Conservation (phyloP, 352 stramenopile genomes). For the Phytophthora hibernalis region DNA sequence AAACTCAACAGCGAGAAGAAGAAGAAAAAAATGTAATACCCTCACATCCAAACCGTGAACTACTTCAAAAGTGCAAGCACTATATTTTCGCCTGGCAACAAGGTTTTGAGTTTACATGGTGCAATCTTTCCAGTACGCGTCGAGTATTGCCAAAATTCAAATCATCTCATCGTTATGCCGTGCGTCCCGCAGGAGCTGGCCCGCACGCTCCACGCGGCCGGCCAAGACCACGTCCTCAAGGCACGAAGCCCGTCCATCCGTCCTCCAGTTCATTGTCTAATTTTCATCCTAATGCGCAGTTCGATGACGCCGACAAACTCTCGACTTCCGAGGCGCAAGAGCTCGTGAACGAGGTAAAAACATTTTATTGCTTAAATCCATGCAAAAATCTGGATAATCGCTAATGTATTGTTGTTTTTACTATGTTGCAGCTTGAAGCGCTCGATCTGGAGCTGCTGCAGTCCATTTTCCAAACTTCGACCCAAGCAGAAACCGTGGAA, state of each 20-base stretch:
- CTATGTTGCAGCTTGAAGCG: constrained; percentile 53
- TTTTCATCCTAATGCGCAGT: constrained; percentile 40
- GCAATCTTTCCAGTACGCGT: neutral
- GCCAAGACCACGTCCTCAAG: constrained; percentile 81
- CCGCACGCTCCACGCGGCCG: constrained; percentile 42
- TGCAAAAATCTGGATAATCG: neutral
- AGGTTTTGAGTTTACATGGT: neutral
- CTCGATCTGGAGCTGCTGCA: constrained; percentile 73
- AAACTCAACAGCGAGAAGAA: too few species aligned
- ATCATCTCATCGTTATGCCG: constrained; percentile 19
- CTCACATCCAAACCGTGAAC: too few species aligned
- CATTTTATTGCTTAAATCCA: neutral
- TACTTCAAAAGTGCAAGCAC: too few species aligned
- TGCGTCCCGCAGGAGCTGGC: constrained; percentile 39
- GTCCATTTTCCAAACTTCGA: constrained; percentile 72
- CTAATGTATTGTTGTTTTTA: constrained; percentile 3
- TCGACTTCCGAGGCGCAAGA: constrained; percentile 44
- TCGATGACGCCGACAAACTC: constrained; percentile 69
- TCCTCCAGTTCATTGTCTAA: neutral
- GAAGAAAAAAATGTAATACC: too few species aligned
- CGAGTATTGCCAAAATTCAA: neutral
- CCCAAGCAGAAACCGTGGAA: constrained; percentile 25
- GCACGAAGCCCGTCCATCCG: constrained; percentile 21
- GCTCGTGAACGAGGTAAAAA: constrained; percentile 55
- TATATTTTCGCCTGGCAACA: too few species aligned